phyloP scores from a whole-genome alignment of 805 yeast genomes.

The Candida broadrunensis region DNA sequence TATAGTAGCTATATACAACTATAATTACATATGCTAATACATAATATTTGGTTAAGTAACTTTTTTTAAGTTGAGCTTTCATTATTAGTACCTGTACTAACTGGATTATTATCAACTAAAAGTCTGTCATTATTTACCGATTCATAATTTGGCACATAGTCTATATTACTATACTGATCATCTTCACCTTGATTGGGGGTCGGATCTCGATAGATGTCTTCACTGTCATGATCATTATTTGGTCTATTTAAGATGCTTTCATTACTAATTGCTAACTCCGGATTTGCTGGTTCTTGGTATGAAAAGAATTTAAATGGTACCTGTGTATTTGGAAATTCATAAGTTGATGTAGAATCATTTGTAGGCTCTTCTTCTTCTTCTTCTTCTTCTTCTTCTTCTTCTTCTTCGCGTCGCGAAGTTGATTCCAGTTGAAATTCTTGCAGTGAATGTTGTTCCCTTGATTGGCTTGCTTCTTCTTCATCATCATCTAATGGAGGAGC shows the following conservation, averaged over 20 bases:
- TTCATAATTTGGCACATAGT: conserved; percentile 35
- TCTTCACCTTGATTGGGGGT: background rate
- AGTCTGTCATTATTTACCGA: conserved; percentile 23
- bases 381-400: conserved; percentile 1
- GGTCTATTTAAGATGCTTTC: background rate
- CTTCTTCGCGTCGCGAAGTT: too few relatives aligned
- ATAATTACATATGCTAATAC: background rate
- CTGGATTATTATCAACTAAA: conserved; percentile 6
- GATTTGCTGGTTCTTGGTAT: background rate
- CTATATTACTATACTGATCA: conserved; percentile 17
- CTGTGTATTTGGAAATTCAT: background rate
- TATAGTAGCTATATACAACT: too few relatives aligned
- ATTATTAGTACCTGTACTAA: background rate
- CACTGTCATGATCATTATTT: background rate
- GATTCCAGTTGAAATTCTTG: too few relatives aligned
- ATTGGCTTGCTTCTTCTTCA: background rate
- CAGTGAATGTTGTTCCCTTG: too few relatives aligned
- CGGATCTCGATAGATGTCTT: background rate
- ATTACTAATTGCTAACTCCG: background rate
- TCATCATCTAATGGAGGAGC: conserved; percentile 27
- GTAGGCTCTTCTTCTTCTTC: background rate
- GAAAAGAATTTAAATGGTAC: conserved; percentile 1
- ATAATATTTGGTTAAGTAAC: background rate
- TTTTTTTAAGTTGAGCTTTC: background rate
- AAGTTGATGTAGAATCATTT: too few relatives aligned